Evolutionary conservation across 768 basidiomycete species (phyloP).

Genomic region (Mycena capillaripes): DNA sequence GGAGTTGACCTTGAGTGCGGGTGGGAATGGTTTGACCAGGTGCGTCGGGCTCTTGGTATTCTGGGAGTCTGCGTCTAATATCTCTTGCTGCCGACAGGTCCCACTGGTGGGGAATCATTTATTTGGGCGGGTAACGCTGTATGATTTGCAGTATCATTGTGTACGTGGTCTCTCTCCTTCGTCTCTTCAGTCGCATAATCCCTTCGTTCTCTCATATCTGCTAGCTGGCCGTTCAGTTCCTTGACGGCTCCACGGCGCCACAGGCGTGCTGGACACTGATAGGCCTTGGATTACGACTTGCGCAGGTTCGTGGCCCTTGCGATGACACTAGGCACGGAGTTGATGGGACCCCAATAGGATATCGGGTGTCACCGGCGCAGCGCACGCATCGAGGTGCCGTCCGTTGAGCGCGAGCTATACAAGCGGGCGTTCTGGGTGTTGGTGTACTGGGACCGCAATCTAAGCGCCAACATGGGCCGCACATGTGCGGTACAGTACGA

Average conservation of each 20-base stretch:
- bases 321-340: slow-evolving; percentile 57
- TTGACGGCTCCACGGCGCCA: slow-evolving; percentile 70
- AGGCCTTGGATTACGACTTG: slow-evolving; percentile 54
- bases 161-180: slow-evolving; percentile 47
- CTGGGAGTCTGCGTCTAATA: background rate
- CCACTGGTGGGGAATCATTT: slow-evolving; percentile 75
- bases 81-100: background rate
- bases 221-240: slow-evolving; percentile 67
- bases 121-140: slow-evolving; percentile 73
- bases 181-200: background rate
- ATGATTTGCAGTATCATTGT: slow-evolving; percentile 80
- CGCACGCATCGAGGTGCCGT: slow-evolving; percentile 47
- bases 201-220: background rate
- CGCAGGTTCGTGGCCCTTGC: slow-evolving; percentile 16
- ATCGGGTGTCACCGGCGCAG: slow-evolving; percentile 42
- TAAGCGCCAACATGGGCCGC: slow-evolving; percentile 70
- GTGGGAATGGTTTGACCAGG: slow-evolving; percentile 80
- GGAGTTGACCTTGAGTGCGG: slow-evolving; percentile 58
- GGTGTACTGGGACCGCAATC: slow-evolving; percentile 56
- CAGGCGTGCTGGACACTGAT: slow-evolving; percentile 79
- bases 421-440: slow-evolving; percentile 75
- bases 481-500: slow-evolving; percentile 25
- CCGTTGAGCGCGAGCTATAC: slow-evolving; percentile 78
- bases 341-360: slow-evolving; percentile 56
- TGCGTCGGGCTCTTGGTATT: slow-evolving; percentile 41